Conservation (phyloP, 805 yeast genomes). For the Ogataea siamensis region DNA sequence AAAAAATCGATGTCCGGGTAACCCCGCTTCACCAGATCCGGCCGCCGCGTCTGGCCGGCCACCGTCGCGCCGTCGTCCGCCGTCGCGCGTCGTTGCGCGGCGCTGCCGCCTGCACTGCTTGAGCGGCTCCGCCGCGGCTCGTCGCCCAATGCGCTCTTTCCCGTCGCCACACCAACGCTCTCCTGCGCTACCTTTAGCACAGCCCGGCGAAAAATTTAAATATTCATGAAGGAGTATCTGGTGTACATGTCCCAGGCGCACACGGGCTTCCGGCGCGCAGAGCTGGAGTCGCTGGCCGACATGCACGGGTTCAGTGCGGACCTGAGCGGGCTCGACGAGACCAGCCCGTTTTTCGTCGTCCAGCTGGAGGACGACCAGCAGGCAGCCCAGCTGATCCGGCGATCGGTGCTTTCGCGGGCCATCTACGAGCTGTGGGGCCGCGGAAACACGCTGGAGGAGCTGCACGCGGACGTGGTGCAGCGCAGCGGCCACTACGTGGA, state of each 20-base stretch:
- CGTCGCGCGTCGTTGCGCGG: no score
- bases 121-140: no score
- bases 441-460: slow-evolving; percentile 51
- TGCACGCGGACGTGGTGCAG: slow-evolving; percentile 52
- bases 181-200: no score
- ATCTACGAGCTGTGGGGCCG: slow-evolving; percentile 85
- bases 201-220: slow-evolving; percentile 11
- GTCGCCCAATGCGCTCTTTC: no score
- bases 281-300: slow-evolving; percentile 79
- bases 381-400: slow-evolving; percentile 59
- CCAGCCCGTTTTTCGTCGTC: slow-evolving; percentile 70
- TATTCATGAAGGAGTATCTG: slow-evolving; percentile 57
- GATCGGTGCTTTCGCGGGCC: slow-evolving; percentile 71
- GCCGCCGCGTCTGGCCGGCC: no score
- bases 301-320: slow-evolving; percentile 56
- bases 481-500: slow-evolving; percentile 31
- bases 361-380: slow-evolving; percentile 62
- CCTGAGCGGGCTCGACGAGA: slow-evolving; percentile 53
- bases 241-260: slow-evolving; percentile 86
- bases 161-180: no score
- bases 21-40: no score
- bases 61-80: no score
- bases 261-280: slow-evolving; percentile 74
- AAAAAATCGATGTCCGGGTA: slow-evolving; percentile 1
- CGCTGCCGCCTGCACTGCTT: neutral